Percentiles rank a stretch among this genome's conserved stretches.
phyloP scores from a whole-genome alignment of 495 filamentous ascomycete genomes.

The Penicillium bialowiezense region DNA sequence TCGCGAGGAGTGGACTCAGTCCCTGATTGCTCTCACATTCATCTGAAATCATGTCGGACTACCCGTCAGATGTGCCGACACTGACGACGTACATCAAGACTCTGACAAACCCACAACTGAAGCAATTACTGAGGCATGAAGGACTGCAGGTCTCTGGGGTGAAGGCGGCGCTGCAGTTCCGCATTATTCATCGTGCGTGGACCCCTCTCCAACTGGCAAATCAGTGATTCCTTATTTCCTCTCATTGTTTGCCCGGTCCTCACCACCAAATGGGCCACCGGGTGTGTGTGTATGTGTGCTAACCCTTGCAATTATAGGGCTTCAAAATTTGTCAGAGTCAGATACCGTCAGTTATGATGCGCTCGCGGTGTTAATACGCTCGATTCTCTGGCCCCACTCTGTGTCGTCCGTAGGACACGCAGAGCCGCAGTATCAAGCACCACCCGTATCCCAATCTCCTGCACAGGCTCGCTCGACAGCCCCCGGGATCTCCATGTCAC shows the following conservation, averaged over 20 bases:
- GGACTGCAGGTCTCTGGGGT: constrained; percentile 71
- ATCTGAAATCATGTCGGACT: constrained; percentile 36
- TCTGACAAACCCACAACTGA: constrained; percentile 69
- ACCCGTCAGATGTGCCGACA: constrained; percentile 32
- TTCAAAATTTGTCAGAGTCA: constrained; percentile 34
- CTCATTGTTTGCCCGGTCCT: background rate
- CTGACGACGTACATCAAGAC: constrained; percentile 51
- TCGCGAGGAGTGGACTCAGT: constrained; percentile 5
- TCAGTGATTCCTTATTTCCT: constrained; percentile 7
- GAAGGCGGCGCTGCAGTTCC: constrained; percentile 73
- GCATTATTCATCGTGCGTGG: constrained; percentile 70
- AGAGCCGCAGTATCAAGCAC: constrained; percentile 25
- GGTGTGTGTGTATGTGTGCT: no score
- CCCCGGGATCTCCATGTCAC: constrained; percentile 27
- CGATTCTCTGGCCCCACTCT: constrained; percentile 28
- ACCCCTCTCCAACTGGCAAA: constrained; percentile 5
- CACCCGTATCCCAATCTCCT: constrained; percentile 21
- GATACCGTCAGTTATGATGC: constrained; percentile 31
- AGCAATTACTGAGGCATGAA: constrained; percentile 67
- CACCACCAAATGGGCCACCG: no score
- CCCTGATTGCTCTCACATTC: constrained; percentile 3
- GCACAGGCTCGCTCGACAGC: constrained; percentile 29
- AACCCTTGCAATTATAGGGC: constrained; percentile 24
- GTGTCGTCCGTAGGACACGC: constrained; percentile 21
- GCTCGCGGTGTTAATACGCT: constrained; percentile 30